A percentile compares a stretch with the other conserved stretches of the same genome.
phyloP scores from a whole-genome alignment of 176 grass and related monocot species.

The Phyllostachys edulis region DNA sequence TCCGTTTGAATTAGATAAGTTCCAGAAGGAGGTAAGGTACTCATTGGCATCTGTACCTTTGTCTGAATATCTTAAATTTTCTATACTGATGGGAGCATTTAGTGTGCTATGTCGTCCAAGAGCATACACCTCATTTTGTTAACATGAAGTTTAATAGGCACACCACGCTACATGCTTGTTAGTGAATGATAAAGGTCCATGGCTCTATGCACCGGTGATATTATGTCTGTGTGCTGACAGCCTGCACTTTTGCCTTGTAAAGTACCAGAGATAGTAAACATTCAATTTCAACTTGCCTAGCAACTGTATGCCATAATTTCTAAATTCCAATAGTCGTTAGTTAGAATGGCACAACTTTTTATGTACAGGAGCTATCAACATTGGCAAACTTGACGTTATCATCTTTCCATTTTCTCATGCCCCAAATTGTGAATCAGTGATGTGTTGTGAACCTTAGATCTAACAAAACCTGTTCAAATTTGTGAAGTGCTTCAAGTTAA shows the following conservation, averaged over 20 bases:
- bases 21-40: constrained; percentile 86
- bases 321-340: neutral
- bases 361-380: neutral
- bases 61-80: neutral
- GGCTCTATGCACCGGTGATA: neutral
- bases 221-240: neutral
- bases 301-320: neutral
- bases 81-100: neutral
- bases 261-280: neutral
- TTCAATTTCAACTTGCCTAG: neutral
- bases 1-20: constrained; percentile 94
- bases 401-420: neutral
- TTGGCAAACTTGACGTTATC: neutral
- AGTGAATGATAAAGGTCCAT: neutral
- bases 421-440: neutral
- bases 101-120: neutral
- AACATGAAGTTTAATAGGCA: constrained; percentile 6
- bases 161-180: neutral
- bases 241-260: constrained; percentile 2
- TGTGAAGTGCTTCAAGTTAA: constrained; percentile 1
- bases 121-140: neutral
- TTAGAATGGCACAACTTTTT: neutral
- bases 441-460: neutral
- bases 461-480: neutral
- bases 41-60: constrained; percentile 21